Evolutionary conservation across 345 rosid genomes (phyloP).

Genomic region (Brassica nigra): DNA sequence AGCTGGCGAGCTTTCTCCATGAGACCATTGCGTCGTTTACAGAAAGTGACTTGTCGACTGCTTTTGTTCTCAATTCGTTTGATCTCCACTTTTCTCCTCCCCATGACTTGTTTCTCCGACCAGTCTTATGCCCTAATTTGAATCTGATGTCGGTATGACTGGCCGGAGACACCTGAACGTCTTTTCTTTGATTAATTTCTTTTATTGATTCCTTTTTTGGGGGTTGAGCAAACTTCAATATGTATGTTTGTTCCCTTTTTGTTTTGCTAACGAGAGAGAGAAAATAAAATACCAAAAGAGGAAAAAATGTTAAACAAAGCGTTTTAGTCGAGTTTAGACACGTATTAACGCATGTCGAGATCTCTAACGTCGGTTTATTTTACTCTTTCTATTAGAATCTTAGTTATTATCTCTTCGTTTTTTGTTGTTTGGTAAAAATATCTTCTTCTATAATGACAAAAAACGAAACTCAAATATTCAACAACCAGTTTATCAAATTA

Average conservation of each 20-base stretch:
- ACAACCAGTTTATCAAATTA: too few species aligned
- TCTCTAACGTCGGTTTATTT: background rate
- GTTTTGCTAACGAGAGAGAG: background rate
- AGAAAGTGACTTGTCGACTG: constrained; percentile 70
- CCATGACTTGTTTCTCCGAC: constrained; percentile 36
- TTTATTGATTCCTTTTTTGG: background rate
- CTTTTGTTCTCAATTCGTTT: constrained; percentile 68
- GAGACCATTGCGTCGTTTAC: constrained; percentile 64
- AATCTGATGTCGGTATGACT: background rate
- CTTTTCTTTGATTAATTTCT: background rate
- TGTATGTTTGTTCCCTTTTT: background rate
- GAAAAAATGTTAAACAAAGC: background rate
- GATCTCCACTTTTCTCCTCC: constrained; percentile 64
- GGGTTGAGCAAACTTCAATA: background rate
- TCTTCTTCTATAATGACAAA: background rate
- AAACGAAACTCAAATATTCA: background rate
- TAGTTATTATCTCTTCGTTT: background rate
- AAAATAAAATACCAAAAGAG: background rate
- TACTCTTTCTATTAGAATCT: too few species aligned
- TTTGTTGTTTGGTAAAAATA: background rate
- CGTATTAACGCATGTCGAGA: background rate
- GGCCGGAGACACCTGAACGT: constrained; percentile 5
- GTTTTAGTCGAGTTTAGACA: constrained; percentile 1
- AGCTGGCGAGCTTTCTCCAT: constrained; percentile 76
- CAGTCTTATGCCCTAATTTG: constrained; percentile 19